phyloP scores from a whole-genome alignment of 169 alveolate species.

The Eimeria falciformis region DNA sequence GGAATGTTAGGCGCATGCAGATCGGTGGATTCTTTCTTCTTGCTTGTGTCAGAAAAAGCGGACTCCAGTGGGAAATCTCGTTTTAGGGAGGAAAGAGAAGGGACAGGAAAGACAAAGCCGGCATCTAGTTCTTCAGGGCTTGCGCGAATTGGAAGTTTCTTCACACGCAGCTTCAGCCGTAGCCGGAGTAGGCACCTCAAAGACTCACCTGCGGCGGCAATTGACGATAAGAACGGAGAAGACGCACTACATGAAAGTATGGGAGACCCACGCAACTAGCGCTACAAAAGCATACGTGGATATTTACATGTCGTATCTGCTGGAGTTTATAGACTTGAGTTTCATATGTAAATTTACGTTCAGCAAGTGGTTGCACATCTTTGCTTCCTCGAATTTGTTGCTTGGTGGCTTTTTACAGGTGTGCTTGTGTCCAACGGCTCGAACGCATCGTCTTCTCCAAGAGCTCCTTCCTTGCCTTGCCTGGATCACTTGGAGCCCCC shows the following conservation, averaged over 20 bases:
- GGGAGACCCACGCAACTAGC: background rate
- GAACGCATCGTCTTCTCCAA: background rate
- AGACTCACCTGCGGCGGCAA: background rate
- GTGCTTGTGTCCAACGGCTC: background rate
- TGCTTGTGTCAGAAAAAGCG: background rate
- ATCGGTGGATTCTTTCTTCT: background rate
- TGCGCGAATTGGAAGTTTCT: conserved; percentile 40
- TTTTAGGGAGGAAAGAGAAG: background rate
- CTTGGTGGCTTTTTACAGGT: background rate
- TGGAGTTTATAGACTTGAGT: background rate
- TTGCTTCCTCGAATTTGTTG: too few species aligned
- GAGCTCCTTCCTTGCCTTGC: background rate
- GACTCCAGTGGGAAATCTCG: background rate
- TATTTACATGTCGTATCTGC: too few species aligned
- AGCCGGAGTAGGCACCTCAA: conserved; percentile 10
- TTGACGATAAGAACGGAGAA: background rate
- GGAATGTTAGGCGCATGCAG: background rate
- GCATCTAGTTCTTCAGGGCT: conserved; percentile 1
- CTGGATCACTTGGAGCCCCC: background rate
- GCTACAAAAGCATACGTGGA: background rate
- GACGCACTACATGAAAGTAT: background rate
- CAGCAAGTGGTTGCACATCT: background rate
- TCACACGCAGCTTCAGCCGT: conserved; percentile 23
- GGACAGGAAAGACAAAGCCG: background rate
- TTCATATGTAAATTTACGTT: background rate